These are phyloP conservation scores for Zasmidium cellare DNA, from an alignment of 2,329 filamentous ascomycete genomes.

Conservation along the genomic window DNA sequence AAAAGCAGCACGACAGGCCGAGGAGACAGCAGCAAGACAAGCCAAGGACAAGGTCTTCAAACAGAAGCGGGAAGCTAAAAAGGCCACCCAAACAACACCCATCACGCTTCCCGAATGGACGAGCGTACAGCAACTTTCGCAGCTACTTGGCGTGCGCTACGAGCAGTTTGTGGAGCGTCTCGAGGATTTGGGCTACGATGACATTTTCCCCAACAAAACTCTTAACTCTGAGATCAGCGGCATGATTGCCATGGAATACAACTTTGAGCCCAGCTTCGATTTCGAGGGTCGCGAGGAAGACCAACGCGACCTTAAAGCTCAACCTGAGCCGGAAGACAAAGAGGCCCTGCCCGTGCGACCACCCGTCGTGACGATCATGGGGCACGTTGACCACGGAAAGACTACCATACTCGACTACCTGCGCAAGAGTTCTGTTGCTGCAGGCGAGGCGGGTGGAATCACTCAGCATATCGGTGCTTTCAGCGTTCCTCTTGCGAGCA, in stretches of 20 bases:
- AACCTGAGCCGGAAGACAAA: constrained; percentile 67
- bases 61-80: constrained; percentile 26
- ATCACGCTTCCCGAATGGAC: constrained; percentile 90
- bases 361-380: constrained; percentile 98
- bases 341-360: constrained; percentile 71
- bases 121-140: constrained; percentile 78
- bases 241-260: constrained; percentile 88
- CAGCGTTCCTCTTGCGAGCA: constrained; percentile 73
- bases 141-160: constrained; percentile 69
- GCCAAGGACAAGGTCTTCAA: constrained; percentile 24
- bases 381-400: constrained; percentile 97
- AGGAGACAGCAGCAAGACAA: constrained; percentile 23
- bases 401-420: constrained; percentile 94
- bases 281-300: constrained; percentile 54
- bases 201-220: constrained; percentile 77
- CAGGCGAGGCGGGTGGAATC: constrained; percentile 91
- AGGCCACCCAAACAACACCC: constrained; percentile 49
- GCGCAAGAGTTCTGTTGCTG: constrained; percentile 87
- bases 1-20: constrained; percentile 23
- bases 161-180: constrained; percentile 74
- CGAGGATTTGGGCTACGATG: constrained; percentile 84
- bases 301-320: constrained; percentile 70
- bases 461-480: constrained; percentile 99
- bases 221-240: constrained; percentile 89
- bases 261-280: constrained; percentile 72